Base-by-base conservation (phyloP, 768 basidiomycete genomes). In the Lactifluus piperatus region DNA sequence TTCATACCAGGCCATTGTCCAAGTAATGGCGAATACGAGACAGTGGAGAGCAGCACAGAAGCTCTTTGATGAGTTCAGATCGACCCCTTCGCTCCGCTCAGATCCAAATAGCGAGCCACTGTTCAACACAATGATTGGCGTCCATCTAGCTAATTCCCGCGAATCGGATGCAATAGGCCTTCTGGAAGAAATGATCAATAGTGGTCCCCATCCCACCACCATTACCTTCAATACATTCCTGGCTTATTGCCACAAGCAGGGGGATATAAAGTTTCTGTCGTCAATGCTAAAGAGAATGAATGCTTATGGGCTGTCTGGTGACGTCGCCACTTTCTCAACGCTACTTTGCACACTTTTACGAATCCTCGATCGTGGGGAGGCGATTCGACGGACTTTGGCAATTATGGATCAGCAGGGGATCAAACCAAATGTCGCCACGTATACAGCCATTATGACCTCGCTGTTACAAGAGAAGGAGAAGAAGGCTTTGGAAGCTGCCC, bases 251-350 rank as follows among this genome's bases (percentile, higher is more conserved):
- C 79, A 79, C 14, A 79, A 81, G 37, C 79, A 75, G 50, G 76
- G 77, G 29, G 81, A 94, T 68, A 78, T 91, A 66, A 77, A 80
- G 54, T 74, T 73, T 2, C 75, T 94, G 60, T 81, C 83, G 3
- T 63, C 70, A 18, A 70, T 83, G 24, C 71, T 98, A 48, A 77
- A 78, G 48, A 71, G 75, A 57, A 82, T 95, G 75, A 70, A 75
- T 26, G 68, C 74, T 14, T 76, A 72, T 1, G 76, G 77, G 0
- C 66, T 95, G 34, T 65, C 71, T 22, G 88, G 91, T 7, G 91
- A 97, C 69, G 81, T 88, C 11, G 83, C 85, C 71, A 97, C 88
- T 0, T 97, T 86, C 70, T 92, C 94, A 4, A 92, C 85, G 13
- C 78, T 97, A 32, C 81, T 97, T 18, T 81, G 85, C 26, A 86